Evolutionary conservation across 805 yeast genomes (phyloP).

Genomic region (Ogataea polymorpha): DNA sequence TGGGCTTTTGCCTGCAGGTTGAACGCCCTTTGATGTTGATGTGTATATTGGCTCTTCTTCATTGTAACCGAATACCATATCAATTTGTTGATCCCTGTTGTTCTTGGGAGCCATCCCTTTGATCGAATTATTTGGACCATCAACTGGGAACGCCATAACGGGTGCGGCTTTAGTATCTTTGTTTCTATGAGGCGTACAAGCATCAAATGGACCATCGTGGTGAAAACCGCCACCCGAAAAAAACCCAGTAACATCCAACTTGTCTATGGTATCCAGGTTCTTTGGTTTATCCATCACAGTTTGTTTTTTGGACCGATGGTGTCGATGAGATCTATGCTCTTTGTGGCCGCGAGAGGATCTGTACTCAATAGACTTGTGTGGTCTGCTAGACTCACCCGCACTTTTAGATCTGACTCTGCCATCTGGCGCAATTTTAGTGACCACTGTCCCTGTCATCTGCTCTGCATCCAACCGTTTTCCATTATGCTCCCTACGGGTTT

Average conservation of each 20-base stretch:
- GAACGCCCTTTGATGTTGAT: slow-evolving; percentile 13
- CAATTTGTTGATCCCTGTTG: slow-evolving; percentile 60
- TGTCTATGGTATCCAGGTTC: slow-evolving; percentile 90
- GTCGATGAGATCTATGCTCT: slow-evolving; percentile 29
- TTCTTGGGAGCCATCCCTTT: slow-evolving; percentile 58
- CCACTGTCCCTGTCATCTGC: slow-evolving; percentile 23
- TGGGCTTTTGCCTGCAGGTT: slow-evolving; percentile 21
- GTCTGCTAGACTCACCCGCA: slow-evolving; percentile 25
- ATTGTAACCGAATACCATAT: slow-evolving; percentile 72
- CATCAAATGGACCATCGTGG: slow-evolving; percentile 99
- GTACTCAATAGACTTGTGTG: slow-evolving; percentile 17
- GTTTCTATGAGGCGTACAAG: slow-evolving; percentile 95
- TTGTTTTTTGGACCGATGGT: slow-evolving; percentile 33
- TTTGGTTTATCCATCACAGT: slow-evolving; percentile 53
- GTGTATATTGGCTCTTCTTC: slow-evolving; percentile 45
- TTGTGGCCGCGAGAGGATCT: slow-evolving; percentile 17
- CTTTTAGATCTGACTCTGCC: slow-evolving; percentile 33
- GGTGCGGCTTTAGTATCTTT: slow-evolving; percentile 75
- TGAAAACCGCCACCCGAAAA: slow-evolving; percentile 93
- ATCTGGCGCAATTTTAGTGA: slow-evolving; percentile 28
- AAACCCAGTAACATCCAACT: slow-evolving; percentile 91
- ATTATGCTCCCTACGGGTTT: slow-evolving; percentile 19
- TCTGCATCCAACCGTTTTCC: slow-evolving; percentile 23
- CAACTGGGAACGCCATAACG: slow-evolving; percentile 90
- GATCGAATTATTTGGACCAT: slow-evolving; percentile 89